Percentiles rank a stretch among this genome's conserved stretches.
These are phyloP conservation scores for Candida morakotiae DNA, from an alignment of 805 yeast species.

Conservation along the genomic window DNA sequence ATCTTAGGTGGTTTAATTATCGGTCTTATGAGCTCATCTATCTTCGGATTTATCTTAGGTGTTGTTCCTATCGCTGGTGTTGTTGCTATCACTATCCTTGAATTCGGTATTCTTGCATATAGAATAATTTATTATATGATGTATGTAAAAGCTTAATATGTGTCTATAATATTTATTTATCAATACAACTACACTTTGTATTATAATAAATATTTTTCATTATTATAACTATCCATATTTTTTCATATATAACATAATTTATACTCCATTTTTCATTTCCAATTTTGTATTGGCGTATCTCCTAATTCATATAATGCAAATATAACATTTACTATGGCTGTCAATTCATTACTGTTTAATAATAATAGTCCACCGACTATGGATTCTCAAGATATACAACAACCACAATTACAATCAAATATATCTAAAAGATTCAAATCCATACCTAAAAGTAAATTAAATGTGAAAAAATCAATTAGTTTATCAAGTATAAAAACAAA, in stretches of 20 bases:
- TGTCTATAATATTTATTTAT: no score
- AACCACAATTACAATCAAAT: not conserved
- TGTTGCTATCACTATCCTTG: no score
- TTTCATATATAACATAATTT: not conserved
- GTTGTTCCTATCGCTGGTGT: no score
- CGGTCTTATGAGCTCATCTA: no score
- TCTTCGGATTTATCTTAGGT: no score
- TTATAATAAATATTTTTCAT: no score
- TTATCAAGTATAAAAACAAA: constrained; percentile 10
- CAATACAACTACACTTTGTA: not conserved
- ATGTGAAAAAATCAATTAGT: constrained; percentile 7
- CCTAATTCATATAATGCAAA: not conserved
- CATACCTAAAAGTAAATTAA: no score
- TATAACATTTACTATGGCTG: not conserved
- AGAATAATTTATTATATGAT: no score
- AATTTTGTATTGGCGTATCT: not conserved
- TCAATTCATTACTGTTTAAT: not conserved
- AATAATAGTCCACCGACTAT: not conserved
- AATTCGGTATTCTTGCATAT: no score
- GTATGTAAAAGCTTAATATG: no score
- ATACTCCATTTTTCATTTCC: not conserved
- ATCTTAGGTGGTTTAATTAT: no score
- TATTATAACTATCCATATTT: not conserved
- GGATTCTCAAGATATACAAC: not conserved
- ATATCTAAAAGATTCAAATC: not conserved